Base-by-base conservation (phyloP, 140 eudicot genomes). In the Stevia rebaudiana region DNA sequence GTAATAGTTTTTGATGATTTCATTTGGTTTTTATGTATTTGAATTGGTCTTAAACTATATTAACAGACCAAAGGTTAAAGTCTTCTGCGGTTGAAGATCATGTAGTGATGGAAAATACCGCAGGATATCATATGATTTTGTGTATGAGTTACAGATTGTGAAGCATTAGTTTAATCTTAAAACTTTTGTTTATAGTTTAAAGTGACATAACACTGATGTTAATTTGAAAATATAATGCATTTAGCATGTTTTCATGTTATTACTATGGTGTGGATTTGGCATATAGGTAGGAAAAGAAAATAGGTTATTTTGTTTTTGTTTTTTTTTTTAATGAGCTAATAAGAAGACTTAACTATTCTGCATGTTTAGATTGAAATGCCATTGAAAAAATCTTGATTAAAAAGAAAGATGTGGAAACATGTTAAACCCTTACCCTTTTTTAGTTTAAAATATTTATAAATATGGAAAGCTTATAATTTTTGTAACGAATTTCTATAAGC, bases 81-180 rank as follows among this genome's bases (percentile, higher is more conserved):
- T 6, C 24, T 19, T 3, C 11, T 48, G 55, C 31, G 40, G 65
- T 51, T 63, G 4, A 39, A 37, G 39, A 63, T 43, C 5, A n/a
- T 28, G 28, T 55, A 41, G 55, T 25, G n/a, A 71, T 61, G 68
- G 40, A 44, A 31, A 59, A 44, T 60, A 43, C 35, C 19, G 19
- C 25, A 21, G 65, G 62, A 54, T 54, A 64, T 64, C 33, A 43
- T n/a, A 43, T 28, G 22, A 13, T 54, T 54, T 46, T 64, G 57
- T 40, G 65, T 61, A 51, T 51, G 16, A 12, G 58, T 51, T 51
- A 4, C 58, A 51, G 58, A 22, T 51, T 51, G 58, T 10, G 17
- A 11, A 23, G 35, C 33, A 51, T 5, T 16, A 51, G 33, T 23
- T 51, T 23, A 11, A 28, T 23, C 36, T 10, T 50, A 22, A 51